phyloP scores from a whole-genome alignment of 2,329 filamentous ascomycete genomes.

The Plenodomus tracheiphilus region DNA sequence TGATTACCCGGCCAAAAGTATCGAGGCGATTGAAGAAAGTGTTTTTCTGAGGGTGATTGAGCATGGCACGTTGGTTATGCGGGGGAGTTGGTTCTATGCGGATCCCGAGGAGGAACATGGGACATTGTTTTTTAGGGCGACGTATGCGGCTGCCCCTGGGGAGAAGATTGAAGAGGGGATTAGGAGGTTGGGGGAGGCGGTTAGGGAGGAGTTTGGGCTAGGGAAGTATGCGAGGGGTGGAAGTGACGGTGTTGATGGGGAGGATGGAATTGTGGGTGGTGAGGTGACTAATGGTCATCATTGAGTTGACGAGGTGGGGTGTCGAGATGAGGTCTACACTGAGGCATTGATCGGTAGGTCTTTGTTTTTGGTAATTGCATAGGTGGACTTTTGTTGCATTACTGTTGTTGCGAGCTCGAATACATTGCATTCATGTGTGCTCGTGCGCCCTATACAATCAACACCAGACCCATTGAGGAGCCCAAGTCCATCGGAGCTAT shows the following conservation, averaged over 20 bases:
- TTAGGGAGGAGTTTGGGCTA: constrained; percentile 64
- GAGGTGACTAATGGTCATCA: too few relatives aligned
- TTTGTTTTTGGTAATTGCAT: not conserved
- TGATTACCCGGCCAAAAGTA: constrained; percentile 51
- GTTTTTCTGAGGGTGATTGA: constrained; percentile 80
- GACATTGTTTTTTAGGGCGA: constrained; percentile 85
- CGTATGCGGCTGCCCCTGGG: constrained; percentile 76
- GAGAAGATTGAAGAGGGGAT: constrained; percentile 57
- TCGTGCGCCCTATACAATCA: not conserved
- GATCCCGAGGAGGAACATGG: constrained; percentile 62
- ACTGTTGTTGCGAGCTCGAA: not conserved
- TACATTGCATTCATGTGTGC: not conserved
- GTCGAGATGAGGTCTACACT: too few relatives aligned
- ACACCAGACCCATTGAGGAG: too few relatives aligned
- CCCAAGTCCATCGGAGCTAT: too few relatives aligned
- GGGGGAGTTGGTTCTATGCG: constrained; percentile 90
- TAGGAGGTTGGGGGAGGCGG: constrained; percentile 70
- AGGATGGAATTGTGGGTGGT: not conserved
- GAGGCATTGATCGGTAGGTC: too few relatives aligned
- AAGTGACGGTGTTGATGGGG: not conserved
- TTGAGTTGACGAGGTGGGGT: not conserved
- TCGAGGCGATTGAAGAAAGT: constrained; percentile 75
- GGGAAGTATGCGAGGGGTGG: constrained; percentile 16
- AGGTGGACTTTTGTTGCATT: not conserved
- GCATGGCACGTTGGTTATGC: constrained; percentile 76